A percentile compares a stretch with the other conserved stretches of the same genome.
Conservation (phyloP, 805 yeast genomes). For the Tetrapisispora nanseiensis region DNA sequence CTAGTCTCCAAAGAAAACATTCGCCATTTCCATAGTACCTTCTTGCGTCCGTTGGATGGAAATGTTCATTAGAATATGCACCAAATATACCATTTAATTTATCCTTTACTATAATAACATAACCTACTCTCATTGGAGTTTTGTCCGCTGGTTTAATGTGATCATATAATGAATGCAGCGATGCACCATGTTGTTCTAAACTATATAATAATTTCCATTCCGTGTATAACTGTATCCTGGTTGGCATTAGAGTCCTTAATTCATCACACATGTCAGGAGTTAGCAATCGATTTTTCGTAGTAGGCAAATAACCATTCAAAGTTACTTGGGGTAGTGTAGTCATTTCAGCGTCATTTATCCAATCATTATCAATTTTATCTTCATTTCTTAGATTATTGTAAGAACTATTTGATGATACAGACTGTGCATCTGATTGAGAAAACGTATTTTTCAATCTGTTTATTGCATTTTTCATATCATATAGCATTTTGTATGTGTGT, state of each 20-base stretch:
- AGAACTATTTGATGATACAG: conserved; percentile 5
- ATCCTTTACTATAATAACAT: conserved; percentile 65
- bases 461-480: conserved; percentile 14
- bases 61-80: conserved; percentile 62
- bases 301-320: conserved; percentile 49
- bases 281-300: conserved; percentile 52
- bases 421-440: conserved; percentile 5
- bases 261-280: conserved; percentile 61
- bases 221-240: conserved; percentile 65
- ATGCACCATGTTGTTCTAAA: conserved; percentile 88
- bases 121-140: conserved; percentile 48
- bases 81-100: conserved; percentile 59
- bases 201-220: conserved; percentile 74
- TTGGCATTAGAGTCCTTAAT: conserved; percentile 62
- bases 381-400: background rate
- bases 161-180: conserved; percentile 67
- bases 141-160: conserved; percentile 37
- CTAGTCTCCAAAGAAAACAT: conserved; percentile 84
- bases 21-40: conserved; percentile 90
- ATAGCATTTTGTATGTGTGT: conserved; percentile 8
- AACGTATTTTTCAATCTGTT: conserved; percentile 10
- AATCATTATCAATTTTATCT: conserved; percentile 1
- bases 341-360: conserved; percentile 12
- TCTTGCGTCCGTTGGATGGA: conserved; percentile 60
- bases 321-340: conserved; percentile 44